These are phyloP conservation scores for Apiospora pterosperma DNA, from an alignment of 2,329 filamentous ascomycete genomes.

Conservation along the genomic window DNA sequence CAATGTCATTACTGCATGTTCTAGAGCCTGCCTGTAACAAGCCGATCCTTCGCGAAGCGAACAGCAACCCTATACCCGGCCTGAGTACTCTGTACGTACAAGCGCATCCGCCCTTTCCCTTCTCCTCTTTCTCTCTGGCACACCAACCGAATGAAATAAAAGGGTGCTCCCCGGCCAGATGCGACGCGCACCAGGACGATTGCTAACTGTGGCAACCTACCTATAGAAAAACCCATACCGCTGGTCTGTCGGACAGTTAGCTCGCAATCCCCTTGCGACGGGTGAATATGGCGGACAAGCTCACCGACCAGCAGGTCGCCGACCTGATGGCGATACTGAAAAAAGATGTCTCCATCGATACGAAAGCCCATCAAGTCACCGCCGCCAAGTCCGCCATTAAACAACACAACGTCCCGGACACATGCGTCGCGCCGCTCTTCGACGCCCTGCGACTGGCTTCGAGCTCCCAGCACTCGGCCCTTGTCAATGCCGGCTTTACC, in stretches of 20 bases:
- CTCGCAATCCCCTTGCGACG: constrained; percentile 2
- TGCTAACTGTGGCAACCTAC: neutral
- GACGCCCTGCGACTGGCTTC: constrained; percentile 77
- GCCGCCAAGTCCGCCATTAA: constrained; percentile 85
- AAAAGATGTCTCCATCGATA: constrained; percentile 65
- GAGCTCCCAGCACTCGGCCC: constrained; percentile 69
- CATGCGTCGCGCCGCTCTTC: constrained; percentile 69
- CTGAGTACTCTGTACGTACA: neutral
- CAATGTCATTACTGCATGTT: neutral
- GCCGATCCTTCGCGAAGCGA: neutral
- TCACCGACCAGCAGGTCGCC: constrained; percentile 56
- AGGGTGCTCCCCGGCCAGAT: neutral
- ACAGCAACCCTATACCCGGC: neutral
- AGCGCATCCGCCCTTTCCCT: neutral
- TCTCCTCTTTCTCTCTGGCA: neutral
- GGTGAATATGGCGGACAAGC: constrained; percentile 50
- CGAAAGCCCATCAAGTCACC: constrained; percentile 69
- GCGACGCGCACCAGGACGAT: neutral
- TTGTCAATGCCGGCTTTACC: constrained; percentile 81
- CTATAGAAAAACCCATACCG: neutral
- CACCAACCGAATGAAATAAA: neutral
- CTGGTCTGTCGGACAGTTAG: neutral
- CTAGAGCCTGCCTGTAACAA: neutral
- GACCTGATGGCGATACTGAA: constrained; percentile 50
- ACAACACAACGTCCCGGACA: constrained; percentile 83